A percentile compares a stretch with the other conserved stretches of the same genome.
phyloP scores from a whole-genome alignment of 2,329 filamentous ascomycete genomes.

The Alternaria burnsii region DNA sequence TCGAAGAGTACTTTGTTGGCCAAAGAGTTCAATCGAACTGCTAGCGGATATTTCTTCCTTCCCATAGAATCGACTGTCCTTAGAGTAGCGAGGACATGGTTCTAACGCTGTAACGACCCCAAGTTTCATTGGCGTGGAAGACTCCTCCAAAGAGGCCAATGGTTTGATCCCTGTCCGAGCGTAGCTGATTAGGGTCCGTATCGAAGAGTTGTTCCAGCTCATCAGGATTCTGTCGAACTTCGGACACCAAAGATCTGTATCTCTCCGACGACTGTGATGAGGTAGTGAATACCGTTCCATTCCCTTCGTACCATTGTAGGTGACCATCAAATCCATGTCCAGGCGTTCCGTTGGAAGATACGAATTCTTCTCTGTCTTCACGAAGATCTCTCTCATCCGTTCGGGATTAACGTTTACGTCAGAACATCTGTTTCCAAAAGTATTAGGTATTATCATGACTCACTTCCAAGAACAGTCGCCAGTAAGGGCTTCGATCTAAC shows the following conservation, averaged over 20 bases:
- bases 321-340: constrained; percentile 66
- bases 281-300: neutral
- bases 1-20: constrained; percentile 2
- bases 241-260: neutral
- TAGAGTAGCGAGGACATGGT: neutral
- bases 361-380: constrained; percentile 61
- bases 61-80: neutral
- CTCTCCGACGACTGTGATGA: neutral
- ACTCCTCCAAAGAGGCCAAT: neutral
- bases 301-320: constrained; percentile 49
- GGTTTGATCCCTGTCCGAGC: neutral
- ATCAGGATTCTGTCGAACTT: constrained; percentile 35
- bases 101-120: neutral
- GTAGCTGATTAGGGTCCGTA: neutral
- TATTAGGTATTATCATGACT: neutral
- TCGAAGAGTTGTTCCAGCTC: neutral
- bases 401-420: neutral
- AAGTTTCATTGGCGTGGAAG: neutral
- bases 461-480: constrained; percentile 65
- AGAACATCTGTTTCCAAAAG: neutral
- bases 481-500: constrained; percentile 65
- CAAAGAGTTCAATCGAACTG: constrained; percentile 56
- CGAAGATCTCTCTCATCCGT: constrained; percentile 65
- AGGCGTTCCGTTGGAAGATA: constrained; percentile 54
- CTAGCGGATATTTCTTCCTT: constrained; percentile 59